Base-by-base conservation (phyloP, 768 basidiomycete genomes). In the Lyophyllum shimeji region DNA sequence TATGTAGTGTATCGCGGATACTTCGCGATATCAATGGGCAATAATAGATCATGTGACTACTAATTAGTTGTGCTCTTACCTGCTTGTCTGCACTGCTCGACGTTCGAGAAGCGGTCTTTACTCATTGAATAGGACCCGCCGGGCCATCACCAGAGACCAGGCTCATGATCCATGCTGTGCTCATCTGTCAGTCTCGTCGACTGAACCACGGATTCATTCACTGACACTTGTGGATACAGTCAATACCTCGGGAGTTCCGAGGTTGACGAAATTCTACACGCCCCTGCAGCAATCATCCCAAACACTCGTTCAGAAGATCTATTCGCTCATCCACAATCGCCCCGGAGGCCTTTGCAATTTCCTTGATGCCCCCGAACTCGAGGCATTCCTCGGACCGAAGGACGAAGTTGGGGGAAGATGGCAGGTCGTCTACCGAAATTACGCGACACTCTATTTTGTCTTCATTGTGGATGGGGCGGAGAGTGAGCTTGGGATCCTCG, bases 391-490 rank as follows among this genome's bases (percentile, higher is more conserved):
- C 42, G 86, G 85, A 2, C 79, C 74, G 29, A 77, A 78, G 48
- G 74, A 75, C 29, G 78, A 76, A 57, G 77, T 70, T 29, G 81
- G 81, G 49, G 86, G 89, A 61, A 78, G 82, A 67, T 85, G 91
- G 78, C 79, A 90, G 56, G 91, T 98, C 40, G 93, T 98, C 29
- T 98, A 98, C 71, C 78, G 96, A 50, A 93, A 86, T 71, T 98
- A 98, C 69, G 96, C 96, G 3, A 98, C 96, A 1, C 80, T 99
- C 37, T 94, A 93, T 72, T 98, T 99, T 66, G 94, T 96, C 12
- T 95, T 98, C 70, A 93, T 98, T 5, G 95, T 98, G 5, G 96
- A 98, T 67, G 86, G 87, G 24, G 90, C 93, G 17, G 97, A 99
- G 75, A 98, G 95, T 65, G 97, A 98, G 72, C 80, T 99, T 21